Evolutionary conservation across 306 rosid species (phyloP).

Genomic region (Fragaria ananassa): DNA sequence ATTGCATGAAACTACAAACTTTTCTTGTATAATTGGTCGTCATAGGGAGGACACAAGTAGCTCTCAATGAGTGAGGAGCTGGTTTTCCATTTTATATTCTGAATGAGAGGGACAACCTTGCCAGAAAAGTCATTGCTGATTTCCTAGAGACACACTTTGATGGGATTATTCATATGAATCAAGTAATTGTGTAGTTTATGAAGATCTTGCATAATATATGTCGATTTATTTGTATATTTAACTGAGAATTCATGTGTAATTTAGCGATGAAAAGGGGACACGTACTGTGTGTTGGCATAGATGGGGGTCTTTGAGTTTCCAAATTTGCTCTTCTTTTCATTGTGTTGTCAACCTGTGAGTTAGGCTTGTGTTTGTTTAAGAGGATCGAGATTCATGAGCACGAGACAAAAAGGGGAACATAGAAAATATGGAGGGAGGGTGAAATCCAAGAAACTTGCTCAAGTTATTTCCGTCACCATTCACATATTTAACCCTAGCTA

Average conservation of each 20-base stretch:
- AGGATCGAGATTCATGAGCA: conserved; percentile 20
- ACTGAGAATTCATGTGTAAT: conserved; percentile 7
- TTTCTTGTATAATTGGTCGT: neutral
- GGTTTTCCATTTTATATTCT: neutral
- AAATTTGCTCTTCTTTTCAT: conserved; percentile 23
- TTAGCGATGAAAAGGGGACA: conserved; percentile 27
- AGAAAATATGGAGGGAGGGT: neutral
- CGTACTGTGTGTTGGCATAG: conserved; percentile 17
- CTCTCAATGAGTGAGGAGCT: conserved; percentile 3
- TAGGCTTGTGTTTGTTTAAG: conserved; percentile 24
- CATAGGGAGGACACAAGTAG: conserved; percentile 7
- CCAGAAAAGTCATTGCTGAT: conserved; percentile 26
- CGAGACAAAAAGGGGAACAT: conserved; percentile 20
- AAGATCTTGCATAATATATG: neutral
- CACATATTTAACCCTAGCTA: neutral
- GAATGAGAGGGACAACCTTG: conserved; percentile 18
- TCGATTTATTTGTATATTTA: neutral
- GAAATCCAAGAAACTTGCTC: conserved; percentile 22
- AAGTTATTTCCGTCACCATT: neutral
- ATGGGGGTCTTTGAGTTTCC: neutral
- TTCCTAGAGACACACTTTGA: conserved; percentile 29
- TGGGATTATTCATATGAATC: conserved; percentile 10
- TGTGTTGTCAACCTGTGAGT: neutral
- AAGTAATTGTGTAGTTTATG: neutral
- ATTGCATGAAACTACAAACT: neutral